Evolutionary conservation across 495 filamentous ascomycete genomes (phyloP).

Genomic region (Penicillium soppii): DNA sequence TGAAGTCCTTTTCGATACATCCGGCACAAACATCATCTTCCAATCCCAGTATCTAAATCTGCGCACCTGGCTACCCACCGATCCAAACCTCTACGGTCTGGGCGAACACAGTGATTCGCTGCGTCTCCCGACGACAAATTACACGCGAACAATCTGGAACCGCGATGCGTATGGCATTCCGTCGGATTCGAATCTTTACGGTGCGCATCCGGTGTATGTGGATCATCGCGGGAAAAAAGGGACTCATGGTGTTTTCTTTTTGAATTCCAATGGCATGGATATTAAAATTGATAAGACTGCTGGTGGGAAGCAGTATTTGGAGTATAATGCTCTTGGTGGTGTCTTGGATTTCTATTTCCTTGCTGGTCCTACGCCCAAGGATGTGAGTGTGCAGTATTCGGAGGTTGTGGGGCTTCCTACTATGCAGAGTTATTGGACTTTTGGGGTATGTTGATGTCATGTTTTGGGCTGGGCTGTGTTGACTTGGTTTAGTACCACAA

Average conservation of each 20-base stretch:
- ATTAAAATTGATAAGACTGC: slow-evolving; percentile 71
- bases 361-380: slow-evolving; percentile 67
- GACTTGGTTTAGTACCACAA: slow-evolving; percentile 59
- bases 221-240: slow-evolving; percentile 67
- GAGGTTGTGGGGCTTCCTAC: slow-evolving; percentile 65
- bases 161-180: slow-evolving; percentile 70
- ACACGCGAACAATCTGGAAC: slow-evolving; percentile 78
- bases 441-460: slow-evolving; percentile 50
- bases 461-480: not conserved
- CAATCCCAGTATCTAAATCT: slow-evolving; percentile 76
- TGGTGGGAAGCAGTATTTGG: slow-evolving; percentile 66
- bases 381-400: slow-evolving; percentile 73
- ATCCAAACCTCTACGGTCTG: slow-evolving; percentile 75
- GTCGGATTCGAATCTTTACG: slow-evolving; percentile 74
- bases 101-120: slow-evolving; percentile 79
- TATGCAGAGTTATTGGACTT: slow-evolving; percentile 85
- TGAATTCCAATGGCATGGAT: slow-evolving; percentile 87
- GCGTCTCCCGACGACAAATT: slow-evolving; percentile 67
- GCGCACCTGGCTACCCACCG: slow-evolving; percentile 62
- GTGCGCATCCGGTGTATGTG: slow-evolving; percentile 81
- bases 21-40: slow-evolving; percentile 67
- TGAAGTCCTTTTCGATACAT: slow-evolving; percentile 80
- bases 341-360: slow-evolving; percentile 85
- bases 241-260: slow-evolving; percentile 79
- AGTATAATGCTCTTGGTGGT: slow-evolving; percentile 82